A percentile compares a stretch with the other conserved stretches of the same genome.
Conservation (phyloP, 139 green algal genomes). For the Axilococcus clingmanii region DNA sequence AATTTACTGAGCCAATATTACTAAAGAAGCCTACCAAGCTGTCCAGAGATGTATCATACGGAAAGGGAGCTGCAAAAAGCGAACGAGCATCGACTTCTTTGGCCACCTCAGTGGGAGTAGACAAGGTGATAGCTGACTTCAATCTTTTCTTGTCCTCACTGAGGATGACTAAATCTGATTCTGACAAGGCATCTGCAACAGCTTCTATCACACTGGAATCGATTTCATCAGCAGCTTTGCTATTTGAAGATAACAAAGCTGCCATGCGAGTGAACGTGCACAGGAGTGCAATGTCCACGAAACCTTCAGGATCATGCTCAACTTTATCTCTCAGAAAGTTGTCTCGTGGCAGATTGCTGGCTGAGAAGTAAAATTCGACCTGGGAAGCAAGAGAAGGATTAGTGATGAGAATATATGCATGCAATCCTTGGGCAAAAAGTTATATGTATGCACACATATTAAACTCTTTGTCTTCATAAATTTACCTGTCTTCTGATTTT, state of each 20-base stretch:
- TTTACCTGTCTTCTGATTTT: too few relatives aligned
- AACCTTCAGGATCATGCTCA: slow-evolving; percentile 45
- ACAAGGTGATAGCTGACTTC: slow-evolving; percentile 17
- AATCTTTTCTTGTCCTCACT: slow-evolving; percentile 37
- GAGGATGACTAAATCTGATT: slow-evolving; percentile 10
- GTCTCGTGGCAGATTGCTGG: slow-evolving; percentile 82
- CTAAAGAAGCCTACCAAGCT: slow-evolving; percentile 49
- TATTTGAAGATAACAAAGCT: slow-evolving; percentile 33
- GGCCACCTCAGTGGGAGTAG: slow-evolving; percentile 19
- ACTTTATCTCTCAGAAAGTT: slow-evolving; percentile 65
- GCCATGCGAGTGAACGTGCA: slow-evolving; percentile 78
- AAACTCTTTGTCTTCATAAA: too few relatives aligned
- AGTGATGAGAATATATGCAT: too few relatives aligned
- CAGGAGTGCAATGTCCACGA: slow-evolving; percentile 58
- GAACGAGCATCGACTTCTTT: slow-evolving; percentile 51
- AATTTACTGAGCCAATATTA: slow-evolving; percentile 29
- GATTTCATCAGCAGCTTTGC: slow-evolving; percentile 1
- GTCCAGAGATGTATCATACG: slow-evolving; percentile 51
- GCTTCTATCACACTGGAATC: slow-evolving; percentile 3
- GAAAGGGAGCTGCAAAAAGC: slow-evolving; percentile 71
- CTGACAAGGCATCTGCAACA: slow-evolving; percentile 21
- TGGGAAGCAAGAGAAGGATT: slow-evolving; percentile 24
- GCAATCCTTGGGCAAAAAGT: too few relatives aligned
- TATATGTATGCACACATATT: too few relatives aligned
- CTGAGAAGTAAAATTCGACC: slow-evolving; percentile 91